Evolutionary conservation across 257 asterid genomes (phyloP).

Genomic region (Parsonsia alboflavescens): DNA sequence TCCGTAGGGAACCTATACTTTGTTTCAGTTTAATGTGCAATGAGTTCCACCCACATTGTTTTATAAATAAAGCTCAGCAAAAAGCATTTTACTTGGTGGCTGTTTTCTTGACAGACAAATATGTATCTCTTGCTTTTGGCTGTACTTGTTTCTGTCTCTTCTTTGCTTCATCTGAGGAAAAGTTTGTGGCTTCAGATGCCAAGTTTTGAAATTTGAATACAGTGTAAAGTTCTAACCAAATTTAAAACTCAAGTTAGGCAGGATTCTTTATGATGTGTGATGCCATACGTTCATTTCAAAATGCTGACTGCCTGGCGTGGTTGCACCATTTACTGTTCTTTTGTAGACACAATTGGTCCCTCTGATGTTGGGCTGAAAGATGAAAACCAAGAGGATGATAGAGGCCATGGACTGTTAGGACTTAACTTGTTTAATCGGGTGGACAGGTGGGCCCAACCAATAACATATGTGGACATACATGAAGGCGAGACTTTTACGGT

Average conservation of each 20-base stretch:
- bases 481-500: slow-evolving; percentile 76
- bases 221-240: not conserved
- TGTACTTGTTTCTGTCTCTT: not conserved
- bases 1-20: not conserved
- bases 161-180: not conserved
- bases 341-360: slow-evolving; percentile 63
- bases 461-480: slow-evolving; percentile 75
- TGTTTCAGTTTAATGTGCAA: not conserved
- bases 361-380: slow-evolving; percentile 81
- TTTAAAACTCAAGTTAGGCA: not conserved
- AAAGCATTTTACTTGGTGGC: not conserved
- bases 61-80: not conserved
- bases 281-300: slow-evolving; percentile 4
- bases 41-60: not conserved
- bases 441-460: slow-evolving; percentile 86
- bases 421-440: slow-evolving; percentile 58
- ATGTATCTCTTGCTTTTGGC: not conserved
- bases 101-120: not conserved
- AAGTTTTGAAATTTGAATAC: not conserved
- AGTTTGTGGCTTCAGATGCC: not conserved
- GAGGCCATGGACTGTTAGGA: slow-evolving; percentile 91
- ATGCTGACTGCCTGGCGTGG: slow-evolving; percentile 13
- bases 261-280: not conserved
- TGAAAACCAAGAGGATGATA: slow-evolving; percentile 57
- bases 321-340: slow-evolving; percentile 9